A percentile compares a stretch with the other conserved stretches of the same genome.
These are phyloP conservation scores for Ophiocordyceps australis DNA, from an alignment of 2,329 filamentous ascomycete genomes.

Conservation along the genomic window DNA sequence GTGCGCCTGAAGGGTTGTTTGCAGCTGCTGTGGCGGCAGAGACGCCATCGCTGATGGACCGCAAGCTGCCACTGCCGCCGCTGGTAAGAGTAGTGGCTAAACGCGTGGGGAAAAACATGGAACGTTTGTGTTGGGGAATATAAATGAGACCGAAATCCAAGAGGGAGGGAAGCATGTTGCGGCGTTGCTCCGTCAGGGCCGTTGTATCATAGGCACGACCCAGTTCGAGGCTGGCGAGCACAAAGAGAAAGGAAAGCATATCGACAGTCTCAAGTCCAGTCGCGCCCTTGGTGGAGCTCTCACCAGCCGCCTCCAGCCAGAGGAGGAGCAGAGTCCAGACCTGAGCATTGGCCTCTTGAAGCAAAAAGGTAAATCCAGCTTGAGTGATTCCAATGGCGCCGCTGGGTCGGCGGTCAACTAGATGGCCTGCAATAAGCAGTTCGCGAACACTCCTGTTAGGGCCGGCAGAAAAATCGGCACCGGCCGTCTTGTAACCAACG, in stretches of 20 bases:
- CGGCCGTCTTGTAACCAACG: conserved; percentile 33
- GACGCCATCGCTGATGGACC: conserved; percentile 50
- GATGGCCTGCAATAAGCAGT: conserved; percentile 60
- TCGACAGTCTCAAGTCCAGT: conserved; percentile 75
- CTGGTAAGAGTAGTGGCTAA: conserved; percentile 84
- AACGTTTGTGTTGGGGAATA: conserved; percentile 35
- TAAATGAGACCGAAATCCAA: conserved; percentile 89
- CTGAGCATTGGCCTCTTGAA: conserved; percentile 91
- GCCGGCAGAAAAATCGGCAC: conserved; percentile 25
- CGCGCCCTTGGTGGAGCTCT: conserved; percentile 37
- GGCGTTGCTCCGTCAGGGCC: conserved; percentile 64
- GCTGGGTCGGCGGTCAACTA: conserved; percentile 50
- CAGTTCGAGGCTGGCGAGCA: conserved; percentile 82
- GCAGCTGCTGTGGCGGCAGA: conserved; percentile 41
- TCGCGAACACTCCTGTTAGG: conserved; percentile 69
- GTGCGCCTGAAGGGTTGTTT: conserved; percentile 9
- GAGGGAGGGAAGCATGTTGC: conserved; percentile 78
- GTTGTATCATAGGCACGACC: conserved; percentile 80
- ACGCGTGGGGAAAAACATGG: conserved; percentile 73
- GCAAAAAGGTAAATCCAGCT: conserved; percentile 80
- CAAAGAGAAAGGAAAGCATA: conserved; percentile 89
- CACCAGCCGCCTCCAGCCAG: conserved; percentile 80
- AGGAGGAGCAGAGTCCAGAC: conserved; percentile 91
- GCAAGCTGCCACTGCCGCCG: conserved; percentile 59
- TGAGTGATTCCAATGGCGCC: conserved; percentile 71